Base-by-base conservation (phyloP, 305 asterid genomes). In the Solanum hybrid region DNA sequence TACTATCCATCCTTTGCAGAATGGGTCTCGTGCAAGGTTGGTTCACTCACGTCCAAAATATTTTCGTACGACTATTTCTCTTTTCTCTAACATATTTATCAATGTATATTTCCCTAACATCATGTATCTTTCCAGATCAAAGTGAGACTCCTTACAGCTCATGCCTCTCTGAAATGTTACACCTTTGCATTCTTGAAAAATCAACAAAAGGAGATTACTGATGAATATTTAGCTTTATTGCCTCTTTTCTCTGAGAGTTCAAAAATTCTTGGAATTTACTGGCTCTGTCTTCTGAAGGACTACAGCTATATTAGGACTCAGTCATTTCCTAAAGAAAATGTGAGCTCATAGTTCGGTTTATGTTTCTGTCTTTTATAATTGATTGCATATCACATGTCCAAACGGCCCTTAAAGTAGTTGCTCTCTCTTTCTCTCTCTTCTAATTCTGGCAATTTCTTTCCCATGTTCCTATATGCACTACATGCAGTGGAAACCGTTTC, bases 21-120 rank as follows among this genome's bases (percentile, higher is more conserved):
- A 93, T 98, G 99, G 99, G 99, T 97, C 92, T 96, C 98, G 85
- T 96, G 99, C 98, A 98, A 98, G 99, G 99, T 97, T 84, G 27
- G 72, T 72, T 94, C 78, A 14, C 77, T 85, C 24, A 40, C 9
- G 34, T 60, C 85, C 24, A 34, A 31, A 64, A 4, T 87, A 72
- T 89, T 45, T 88, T 26, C 35, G 15, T n/a, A 13, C 29, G n/a
- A n/a, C 86, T 51, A 11, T 88, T 51, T 75, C 87, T 88, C 66
- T 89, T 78, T 87, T 89, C 85, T 89, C 56, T 89, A 88, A 90
- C 29, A 84, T 81, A 89, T 89, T 85, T 75, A 36, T 35, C 10
- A 86, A 86, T 90, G 78, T 88, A 76, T 90, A 79, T 90, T 93
- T 91, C 89, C 94, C 64, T 89, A 88, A 90, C 29, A 27, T n/a